Conservation (phyloP, 495 filamentous ascomycete species). For the Parathielavia appendiculata region DNA sequence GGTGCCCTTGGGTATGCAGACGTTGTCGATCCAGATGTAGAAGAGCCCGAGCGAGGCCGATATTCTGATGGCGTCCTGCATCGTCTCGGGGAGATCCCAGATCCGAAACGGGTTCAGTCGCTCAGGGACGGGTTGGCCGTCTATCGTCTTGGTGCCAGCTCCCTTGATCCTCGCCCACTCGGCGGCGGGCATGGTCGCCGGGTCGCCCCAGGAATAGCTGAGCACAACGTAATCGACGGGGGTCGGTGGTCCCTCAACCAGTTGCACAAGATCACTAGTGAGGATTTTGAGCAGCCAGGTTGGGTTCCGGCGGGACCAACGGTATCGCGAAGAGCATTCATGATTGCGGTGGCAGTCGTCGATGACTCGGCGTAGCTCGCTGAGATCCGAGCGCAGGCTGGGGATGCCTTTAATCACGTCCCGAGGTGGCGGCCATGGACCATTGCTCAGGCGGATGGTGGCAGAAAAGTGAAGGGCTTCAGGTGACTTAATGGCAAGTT, state of each 20-base stretch:
- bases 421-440: neutral
- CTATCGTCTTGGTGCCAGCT: slow-evolving; percentile 26
- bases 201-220: slow-evolving; percentile 35
- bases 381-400: slow-evolving; percentile 22
- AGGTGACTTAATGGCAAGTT: slow-evolving; percentile 19
- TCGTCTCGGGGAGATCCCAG: slow-evolving; percentile 23
- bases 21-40: slow-evolving; percentile 33
- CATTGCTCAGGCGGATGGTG: slow-evolving; percentile 17
- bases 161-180: slow-evolving; percentile 33
- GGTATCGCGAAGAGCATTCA: slow-evolving; percentile 28
- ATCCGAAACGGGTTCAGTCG: slow-evolving; percentile 21
- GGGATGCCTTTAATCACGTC: slow-evolving; percentile 14
- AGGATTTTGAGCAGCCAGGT: slow-evolving; percentile 33
- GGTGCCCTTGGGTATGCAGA: slow-evolving; percentile 34
- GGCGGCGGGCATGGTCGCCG: slow-evolving; percentile 23
- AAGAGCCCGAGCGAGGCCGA: slow-evolving; percentile 19
- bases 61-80: slow-evolving; percentile 30
- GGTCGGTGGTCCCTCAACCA: slow-evolving; percentile 15
- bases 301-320: slow-evolving; percentile 31
- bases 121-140: slow-evolving; percentile 26
- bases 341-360: slow-evolving; percentile 28
- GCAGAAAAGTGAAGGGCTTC: slow-evolving; percentile 17
- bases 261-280: slow-evolving; percentile 12
- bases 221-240: slow-evolving; percentile 31
- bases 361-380: slow-evolving; percentile 21